These are phyloP conservation scores for Zygotorulaspora mrakii DNA, from an alignment of 1,139 yeast genomes.

Conservation along the genomic window DNA sequence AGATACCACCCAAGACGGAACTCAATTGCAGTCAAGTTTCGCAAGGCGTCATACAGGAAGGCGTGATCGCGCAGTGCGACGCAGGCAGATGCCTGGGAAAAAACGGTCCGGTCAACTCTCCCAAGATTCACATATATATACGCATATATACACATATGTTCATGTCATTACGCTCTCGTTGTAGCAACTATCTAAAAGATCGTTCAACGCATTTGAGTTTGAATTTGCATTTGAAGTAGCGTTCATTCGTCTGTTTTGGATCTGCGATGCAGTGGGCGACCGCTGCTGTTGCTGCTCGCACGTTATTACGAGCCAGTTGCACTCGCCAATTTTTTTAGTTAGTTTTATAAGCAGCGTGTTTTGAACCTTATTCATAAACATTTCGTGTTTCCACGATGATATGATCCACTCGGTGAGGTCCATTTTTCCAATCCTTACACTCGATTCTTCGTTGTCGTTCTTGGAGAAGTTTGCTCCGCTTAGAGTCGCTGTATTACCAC, in stretches of 20 bases:
- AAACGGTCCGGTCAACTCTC: too few relatives aligned
- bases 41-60: constrained; percentile 25
- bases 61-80: too few relatives aligned
- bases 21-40: constrained; percentile 33
- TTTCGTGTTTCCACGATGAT: constrained; percentile 39
- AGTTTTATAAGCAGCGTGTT: constrained; percentile 36
- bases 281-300: constrained; percentile 22
- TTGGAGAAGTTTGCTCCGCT: constrained; percentile 9
- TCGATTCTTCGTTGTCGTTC: constrained; percentile 12
- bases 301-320: constrained; percentile 38
- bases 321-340: constrained; percentile 38
- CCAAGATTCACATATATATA: not conserved
- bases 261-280: too few relatives aligned
- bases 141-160: not conserved
- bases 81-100: too few relatives aligned
- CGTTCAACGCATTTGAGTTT: constrained; percentile 10
- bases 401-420: constrained; percentile 38
- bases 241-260: too few relatives aligned
- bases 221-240: constrained; percentile 2
- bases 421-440: constrained; percentile 36
- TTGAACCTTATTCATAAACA: constrained; percentile 35
- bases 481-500: constrained; percentile 14
- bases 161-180: constrained; percentile 14
- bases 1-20: constrained; percentile 37
- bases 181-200: constrained; percentile 16